Evolutionary conservation across 2,329 filamentous ascomycete genomes (phyloP).

Genomic region (Pseudopithomyces chartarum): DNA sequence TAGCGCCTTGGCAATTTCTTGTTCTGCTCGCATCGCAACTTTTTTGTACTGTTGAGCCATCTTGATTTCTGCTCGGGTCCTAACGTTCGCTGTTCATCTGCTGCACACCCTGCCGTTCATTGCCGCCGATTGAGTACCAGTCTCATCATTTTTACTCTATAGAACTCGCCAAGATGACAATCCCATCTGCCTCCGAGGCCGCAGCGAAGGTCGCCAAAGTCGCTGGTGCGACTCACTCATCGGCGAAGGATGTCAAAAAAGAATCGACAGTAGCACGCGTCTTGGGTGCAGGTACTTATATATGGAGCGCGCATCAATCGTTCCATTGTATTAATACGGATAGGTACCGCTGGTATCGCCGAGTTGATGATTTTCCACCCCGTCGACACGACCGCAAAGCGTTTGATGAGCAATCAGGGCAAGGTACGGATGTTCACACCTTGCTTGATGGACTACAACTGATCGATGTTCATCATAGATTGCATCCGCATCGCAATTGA

Average conservation of each 20-base stretch:
- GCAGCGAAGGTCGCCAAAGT: slow-evolving; percentile 34
- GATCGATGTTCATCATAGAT: slow-evolving; percentile 52
- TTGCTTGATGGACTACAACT: slow-evolving; percentile 11
- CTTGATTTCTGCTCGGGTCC: neutral
- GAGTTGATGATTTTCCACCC: slow-evolving; percentile 81
- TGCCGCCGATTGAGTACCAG: neutral
- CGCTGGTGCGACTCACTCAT: slow-evolving; percentile 37
- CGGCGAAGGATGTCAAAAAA: slow-evolving; percentile 71
- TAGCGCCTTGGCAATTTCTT: slow-evolving; percentile 12
- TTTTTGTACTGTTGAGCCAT: slow-evolving; percentile 9
- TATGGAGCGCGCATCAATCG: too few species aligned
- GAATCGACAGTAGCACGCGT: slow-evolving; percentile 90
- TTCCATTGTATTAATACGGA: slow-evolving; percentile 15
- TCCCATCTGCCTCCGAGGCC: slow-evolving; percentile 33
- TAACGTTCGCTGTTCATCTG: neutral
- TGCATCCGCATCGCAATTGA: slow-evolving; percentile 67
- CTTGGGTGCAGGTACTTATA: slow-evolving; percentile 81
- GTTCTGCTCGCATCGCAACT: slow-evolving; percentile 10
- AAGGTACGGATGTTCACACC: slow-evolving; percentile 55
- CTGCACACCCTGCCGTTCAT: slow-evolving; percentile 8
- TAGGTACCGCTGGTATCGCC: slow-evolving; percentile 89
- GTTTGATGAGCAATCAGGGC: slow-evolving; percentile 97
- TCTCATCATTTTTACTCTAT: neutral
- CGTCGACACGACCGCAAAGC: slow-evolving; percentile 97
- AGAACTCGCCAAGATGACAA: slow-evolving; percentile 24